Evolutionary conservation across 257 asterid species (phyloP), one percentile per base, ranked within the genome.

Genomic region (Solanum sitiens): DNA sequence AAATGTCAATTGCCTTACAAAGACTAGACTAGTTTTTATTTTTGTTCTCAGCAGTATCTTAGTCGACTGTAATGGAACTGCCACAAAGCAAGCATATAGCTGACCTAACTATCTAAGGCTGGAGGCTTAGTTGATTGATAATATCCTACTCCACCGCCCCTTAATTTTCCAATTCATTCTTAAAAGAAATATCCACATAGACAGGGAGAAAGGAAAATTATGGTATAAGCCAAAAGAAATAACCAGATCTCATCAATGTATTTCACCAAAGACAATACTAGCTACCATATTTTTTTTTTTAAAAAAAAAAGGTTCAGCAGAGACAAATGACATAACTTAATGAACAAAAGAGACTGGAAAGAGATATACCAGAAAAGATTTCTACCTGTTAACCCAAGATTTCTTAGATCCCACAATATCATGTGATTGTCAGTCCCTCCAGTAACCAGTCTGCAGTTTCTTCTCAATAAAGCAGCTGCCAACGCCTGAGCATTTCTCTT

Each of bases 351-450:
- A 67, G 44, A 61, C 35, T 32, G 87, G 87, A 35, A 86, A 30
- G 50, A 75, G 21, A 35, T 72, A 86, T 45, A 35, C 11, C 4
- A 77, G 50, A 59, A 56, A 50, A 85, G 16, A 13, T 45, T 86
- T 82, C 56, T 89, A 91, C 98, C 98, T 92, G 98, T 92, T 89
- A 96, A 90, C 75, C 98, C 98, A 44, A 94, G 91, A 89, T 92
- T 90, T 87, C 98, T 93, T 70, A 96, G 91, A 93, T 96, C 98
- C 98, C 98, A 96, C 86, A 96, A 94, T 89, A 96, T 88, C 92
- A 95, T 80, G 90, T 94, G 98, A 89, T 92, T 96, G 91, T 96
- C 98, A 5, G 98, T 95, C 85, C 98, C 98, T 53, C 98, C 98
- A 32, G 98, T 94, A 72, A 96, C 98, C 87, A 96, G 91, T 88